Conservation (phyloP, 306 rosid genomes). For the Cucumis hystrix region DNA sequence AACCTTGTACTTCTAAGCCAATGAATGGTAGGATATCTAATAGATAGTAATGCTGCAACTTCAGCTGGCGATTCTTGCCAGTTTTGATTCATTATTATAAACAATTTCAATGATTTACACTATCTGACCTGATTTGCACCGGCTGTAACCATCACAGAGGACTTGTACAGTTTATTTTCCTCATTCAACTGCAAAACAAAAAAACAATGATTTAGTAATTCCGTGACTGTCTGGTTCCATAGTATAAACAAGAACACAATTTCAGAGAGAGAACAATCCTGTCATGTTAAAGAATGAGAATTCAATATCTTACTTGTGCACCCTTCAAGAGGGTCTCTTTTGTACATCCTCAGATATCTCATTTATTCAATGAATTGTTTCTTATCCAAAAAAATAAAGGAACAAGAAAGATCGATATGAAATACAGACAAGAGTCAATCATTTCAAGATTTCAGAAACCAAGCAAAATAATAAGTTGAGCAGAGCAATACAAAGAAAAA, state of each 20-base stretch:
- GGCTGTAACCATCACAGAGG: constrained; percentile 94
- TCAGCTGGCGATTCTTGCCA: neutral
- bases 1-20: neutral
- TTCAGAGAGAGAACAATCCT: neutral
- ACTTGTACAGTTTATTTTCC: constrained; percentile 71
- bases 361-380: no score
- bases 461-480: neutral
- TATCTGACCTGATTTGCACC: constrained; percentile 96
- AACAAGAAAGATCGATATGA: neutral
- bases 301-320: no score
- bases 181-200: constrained; percentile 43
- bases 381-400: no score
- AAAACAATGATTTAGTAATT: constrained; percentile 1
- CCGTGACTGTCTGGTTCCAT: neutral
- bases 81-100: neutral
- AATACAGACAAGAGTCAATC: neutral
- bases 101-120: neutral
- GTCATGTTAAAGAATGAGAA: neutral
- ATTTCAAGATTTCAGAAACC: neutral
- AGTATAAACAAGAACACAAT: neutral
- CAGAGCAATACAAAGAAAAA: neutral
- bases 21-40: neutral
- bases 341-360: no score
- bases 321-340: no score
- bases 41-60: neutral